Evolutionary conservation across 305 asterid genomes (phyloP), one percentile per base, ranked within the genome.

Genomic region (Fraxinus dipetala): DNA sequence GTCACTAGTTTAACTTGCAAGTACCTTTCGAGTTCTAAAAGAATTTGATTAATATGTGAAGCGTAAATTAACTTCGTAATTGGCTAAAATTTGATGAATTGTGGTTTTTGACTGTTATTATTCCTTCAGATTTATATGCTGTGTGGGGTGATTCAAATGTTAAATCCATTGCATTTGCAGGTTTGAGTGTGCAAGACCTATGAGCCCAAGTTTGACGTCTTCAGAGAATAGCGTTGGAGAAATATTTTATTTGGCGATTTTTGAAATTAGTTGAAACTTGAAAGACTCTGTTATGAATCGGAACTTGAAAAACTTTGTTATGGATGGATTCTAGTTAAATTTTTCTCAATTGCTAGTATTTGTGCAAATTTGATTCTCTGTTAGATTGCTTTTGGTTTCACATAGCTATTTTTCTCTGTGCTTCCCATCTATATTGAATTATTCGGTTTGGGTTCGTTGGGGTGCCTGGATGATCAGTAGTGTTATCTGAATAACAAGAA

Each of bases 111-210:
- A 30, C 22, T 69, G 75, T 28, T 30, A 30, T 69, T 11, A 13
- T 69, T 10, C 35, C 34, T 10, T 65, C 16, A 24, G 34, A 63
- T 63, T 24, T 28, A 24, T 10, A 10, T 13, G 34, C 24, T 31
- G 40, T 14, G 40, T 30, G 22, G 22, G 75, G 34, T 30, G 75
- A 30, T 69, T 69, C 11, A 13, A 69, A 69, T 69, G 24, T 69
- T 69, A 69, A 69, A 69, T 69, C 34, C 73, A 24, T 30, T 26
- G 10, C 51, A 7, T 76, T 79, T 67, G 9, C 85, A 86, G 90
- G 91, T 84, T 84, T 87, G 85, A 87, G 87, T 8, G 90, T 88
- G 31, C 91, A 81, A 80, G 89, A 87, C 82, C 89, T 83, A 69
- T 87, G 78, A 83, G 67, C 75, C 59, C 13, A 54, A 54, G 14